phyloP scores from a whole-genome alignment of 2,329 filamentous ascomycete genomes.

The Talaromyces atroroseus region DNA sequence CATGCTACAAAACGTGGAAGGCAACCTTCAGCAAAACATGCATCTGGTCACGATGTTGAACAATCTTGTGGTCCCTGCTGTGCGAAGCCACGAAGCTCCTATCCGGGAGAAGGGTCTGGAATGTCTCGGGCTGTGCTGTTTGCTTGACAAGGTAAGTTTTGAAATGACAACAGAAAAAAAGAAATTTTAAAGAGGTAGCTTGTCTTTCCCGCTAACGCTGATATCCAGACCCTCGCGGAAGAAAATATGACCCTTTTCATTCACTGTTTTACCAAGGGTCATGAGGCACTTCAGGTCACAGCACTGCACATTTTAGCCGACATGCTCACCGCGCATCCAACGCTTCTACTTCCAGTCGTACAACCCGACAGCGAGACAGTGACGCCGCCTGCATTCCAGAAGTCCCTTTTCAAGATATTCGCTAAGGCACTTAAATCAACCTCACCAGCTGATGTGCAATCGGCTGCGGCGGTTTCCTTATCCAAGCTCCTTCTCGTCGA shows the following conservation, averaged over 20 bases:
- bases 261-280: conserved; percentile 91
- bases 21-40: conserved; percentile 80
- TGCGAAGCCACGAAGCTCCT: conserved; percentile 85
- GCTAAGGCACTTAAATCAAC: conserved; percentile 70
- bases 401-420: conserved; percentile 77
- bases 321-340: conserved; percentile 82
- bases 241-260: conserved; percentile 91
- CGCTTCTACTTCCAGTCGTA: conserved; percentile 59
- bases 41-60: conserved; percentile 97
- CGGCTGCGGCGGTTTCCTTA: conserved; percentile 72
- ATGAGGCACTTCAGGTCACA: conserved; percentile 82
- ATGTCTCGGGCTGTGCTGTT: conserved; percentile 82
- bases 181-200: too few species aligned
- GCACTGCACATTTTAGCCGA: conserved; percentile 89
- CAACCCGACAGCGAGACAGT: conserved; percentile 46
- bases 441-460: conserved; percentile 68
- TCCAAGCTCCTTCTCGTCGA: conserved; percentile 81
- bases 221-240: conserved; percentile 65
- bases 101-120: conserved; percentile 86
- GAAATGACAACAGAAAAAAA: too few species aligned
- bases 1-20: conserved; percentile 89
- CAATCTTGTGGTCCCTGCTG: conserved; percentile 90
- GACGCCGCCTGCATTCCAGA: conserved; percentile 42
- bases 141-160: conserved; percentile 67
- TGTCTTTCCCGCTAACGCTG: conserved; percentile 13